phyloP scores from a whole-genome alignment of 768 basidiomycete species.

The Mycena metata region DNA sequence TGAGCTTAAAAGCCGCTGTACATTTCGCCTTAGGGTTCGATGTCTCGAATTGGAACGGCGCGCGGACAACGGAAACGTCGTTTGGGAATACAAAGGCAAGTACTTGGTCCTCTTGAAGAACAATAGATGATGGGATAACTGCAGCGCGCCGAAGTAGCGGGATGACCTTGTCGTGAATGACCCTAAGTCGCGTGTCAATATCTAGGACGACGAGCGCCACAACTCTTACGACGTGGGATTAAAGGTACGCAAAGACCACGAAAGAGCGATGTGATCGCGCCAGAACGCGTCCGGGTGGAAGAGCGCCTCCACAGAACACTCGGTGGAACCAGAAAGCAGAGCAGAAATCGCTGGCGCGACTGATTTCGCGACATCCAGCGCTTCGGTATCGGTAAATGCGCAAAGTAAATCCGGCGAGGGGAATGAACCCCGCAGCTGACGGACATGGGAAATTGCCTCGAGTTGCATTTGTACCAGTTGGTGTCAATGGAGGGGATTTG shows the following conservation, averaged over 20 bases:
- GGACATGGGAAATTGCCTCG: constrained; percentile 30
- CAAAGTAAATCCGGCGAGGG: not conserved
- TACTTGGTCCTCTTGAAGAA: constrained; percentile 27
- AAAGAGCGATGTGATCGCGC: constrained; percentile 48
- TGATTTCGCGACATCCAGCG: constrained; percentile 26
- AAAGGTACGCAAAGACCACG: constrained; percentile 50
- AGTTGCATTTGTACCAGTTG: no score
- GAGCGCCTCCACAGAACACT: constrained; percentile 20
- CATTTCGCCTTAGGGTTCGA: constrained; percentile 28
- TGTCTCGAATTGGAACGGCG: constrained; percentile 28
- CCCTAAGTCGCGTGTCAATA: constrained; percentile 1
- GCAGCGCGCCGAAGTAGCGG: constrained; percentile 25
- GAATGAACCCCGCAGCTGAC: constrained; percentile 35
- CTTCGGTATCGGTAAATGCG: constrained; percentile 21
- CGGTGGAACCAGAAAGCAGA: constrained; percentile 13
- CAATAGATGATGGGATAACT: constrained; percentile 24
- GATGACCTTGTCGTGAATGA: constrained; percentile 17
- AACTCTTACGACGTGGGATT: constrained; percentile 19
- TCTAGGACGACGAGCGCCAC: no score
- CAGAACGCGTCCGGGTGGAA: constrained; percentile 46
- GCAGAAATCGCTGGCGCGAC: constrained; percentile 22
- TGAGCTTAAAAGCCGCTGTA: constrained; percentile 35
- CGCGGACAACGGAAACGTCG: constrained; percentile 34
- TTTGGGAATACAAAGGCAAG: constrained; percentile 29
- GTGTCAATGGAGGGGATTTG: no score